These are phyloP conservation scores for Eudorina sp. DNA, from an alignment of 139 green algal genomes.

Conservation along the genomic window DNA sequence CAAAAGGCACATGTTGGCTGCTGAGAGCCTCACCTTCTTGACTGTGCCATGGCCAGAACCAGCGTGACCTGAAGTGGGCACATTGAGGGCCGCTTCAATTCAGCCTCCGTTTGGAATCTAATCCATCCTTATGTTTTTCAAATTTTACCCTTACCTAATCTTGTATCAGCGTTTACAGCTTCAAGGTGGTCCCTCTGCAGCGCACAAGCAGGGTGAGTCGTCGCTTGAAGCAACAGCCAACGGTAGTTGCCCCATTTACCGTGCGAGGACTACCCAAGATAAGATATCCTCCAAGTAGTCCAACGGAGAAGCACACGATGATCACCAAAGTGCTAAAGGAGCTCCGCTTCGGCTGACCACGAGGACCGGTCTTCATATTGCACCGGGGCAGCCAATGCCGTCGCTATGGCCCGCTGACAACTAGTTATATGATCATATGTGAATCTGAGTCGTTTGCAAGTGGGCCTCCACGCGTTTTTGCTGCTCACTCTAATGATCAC, in stretches of 20 bases:
- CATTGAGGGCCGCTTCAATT: no score
- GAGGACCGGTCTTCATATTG: neutral
- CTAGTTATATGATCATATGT: neutral
- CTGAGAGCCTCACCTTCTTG: neutral
- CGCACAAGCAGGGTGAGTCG: neutral
- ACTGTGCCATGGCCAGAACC: neutral
- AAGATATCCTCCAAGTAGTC: slow-evolving; percentile 44
- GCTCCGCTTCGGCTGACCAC: neutral
- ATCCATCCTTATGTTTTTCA: no score
- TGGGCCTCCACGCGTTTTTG: no score
- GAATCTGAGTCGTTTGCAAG: no score
- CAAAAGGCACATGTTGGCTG: no score
- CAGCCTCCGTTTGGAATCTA: no score
- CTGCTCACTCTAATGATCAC: no score
- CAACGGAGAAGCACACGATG: slow-evolving; percentile 47
- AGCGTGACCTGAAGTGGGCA: no score
- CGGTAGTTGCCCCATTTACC: neutral
- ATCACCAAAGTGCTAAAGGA: slow-evolving; percentile 25
- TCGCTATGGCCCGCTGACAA: no score
- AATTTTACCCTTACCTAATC: neutral
- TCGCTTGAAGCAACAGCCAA: slow-evolving; percentile 24
- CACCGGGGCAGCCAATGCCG: neutral
- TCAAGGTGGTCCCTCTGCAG: neutral
- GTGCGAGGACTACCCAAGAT: slow-evolving; percentile 28
- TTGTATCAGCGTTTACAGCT: neutral